Evolutionary conservation across 2,329 filamentous ascomycete genomes (phyloP).

Genomic region (Trichoderma sp.): DNA sequence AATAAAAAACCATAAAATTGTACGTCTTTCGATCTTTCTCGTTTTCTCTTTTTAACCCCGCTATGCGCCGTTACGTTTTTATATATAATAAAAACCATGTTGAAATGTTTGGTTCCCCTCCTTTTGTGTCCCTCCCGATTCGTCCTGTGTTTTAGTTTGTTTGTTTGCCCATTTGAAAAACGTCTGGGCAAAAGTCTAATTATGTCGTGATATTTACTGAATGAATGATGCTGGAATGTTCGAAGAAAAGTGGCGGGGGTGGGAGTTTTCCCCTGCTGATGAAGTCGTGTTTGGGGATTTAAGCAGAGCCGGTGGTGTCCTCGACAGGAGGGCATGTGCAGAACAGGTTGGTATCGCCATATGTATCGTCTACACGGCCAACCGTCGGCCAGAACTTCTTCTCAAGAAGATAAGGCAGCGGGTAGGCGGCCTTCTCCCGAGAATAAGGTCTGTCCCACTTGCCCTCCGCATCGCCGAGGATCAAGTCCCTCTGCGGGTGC

Average conservation of each 20-base stretch:
- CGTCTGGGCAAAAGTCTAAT: background rate
- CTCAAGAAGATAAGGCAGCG: constrained; percentile 76
- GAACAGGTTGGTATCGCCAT: constrained; percentile 90
- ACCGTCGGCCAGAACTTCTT: constrained; percentile 98
- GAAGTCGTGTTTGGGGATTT: background rate
- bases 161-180: background rate
- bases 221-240: background rate
- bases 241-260: background rate
- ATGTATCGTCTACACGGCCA: constrained; percentile 83
- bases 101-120: constrained; percentile 24
- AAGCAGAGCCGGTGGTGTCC: constrained; percentile 44
- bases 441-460: constrained; percentile 83
- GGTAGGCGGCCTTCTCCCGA: constrained; percentile 83
- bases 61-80: constrained; percentile 5
- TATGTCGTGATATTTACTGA: constrained; percentile 8
- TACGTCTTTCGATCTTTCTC: background rate
- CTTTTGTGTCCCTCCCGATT: background rate
- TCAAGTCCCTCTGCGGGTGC: constrained; percentile 79
- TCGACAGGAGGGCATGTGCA: constrained; percentile 91
- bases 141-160: background rate
- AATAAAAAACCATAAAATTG: background rate
- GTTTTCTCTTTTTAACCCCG: background rate
- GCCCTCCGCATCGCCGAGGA: constrained; percentile 54
- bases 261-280: background rate
- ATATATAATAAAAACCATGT: constrained; percentile 27